Percentiles rank a stretch among this genome's conserved stretches.
phyloP scores from a whole-genome alignment of 192 early-diverging fungal genomes.

The Backusella circina region DNA sequence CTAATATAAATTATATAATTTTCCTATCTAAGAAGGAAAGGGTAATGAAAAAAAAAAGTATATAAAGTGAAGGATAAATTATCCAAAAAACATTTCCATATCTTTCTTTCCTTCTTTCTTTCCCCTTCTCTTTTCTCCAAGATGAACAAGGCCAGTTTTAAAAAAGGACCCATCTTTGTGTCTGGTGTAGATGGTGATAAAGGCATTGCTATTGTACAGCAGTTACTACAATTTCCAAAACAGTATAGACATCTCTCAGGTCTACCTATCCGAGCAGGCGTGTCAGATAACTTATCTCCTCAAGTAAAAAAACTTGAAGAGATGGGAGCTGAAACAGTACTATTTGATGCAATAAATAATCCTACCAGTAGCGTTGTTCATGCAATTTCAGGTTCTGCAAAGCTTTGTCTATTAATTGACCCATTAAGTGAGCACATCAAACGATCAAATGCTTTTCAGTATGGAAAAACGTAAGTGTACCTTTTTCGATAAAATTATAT shows the following conservation, averaged over 20 bases:
- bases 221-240: constrained; percentile 20
- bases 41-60: not conserved
- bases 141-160: not conserved
- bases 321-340: constrained; percentile 17
- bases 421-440: constrained; percentile 29
- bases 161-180: constrained; percentile 33
- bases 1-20: not conserved
- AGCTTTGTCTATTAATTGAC: constrained; percentile 29
- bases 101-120: not conserved
- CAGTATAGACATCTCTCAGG: constrained; percentile 21
- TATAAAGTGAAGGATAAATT: not conserved
- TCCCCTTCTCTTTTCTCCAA: not conserved
- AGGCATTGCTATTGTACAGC: constrained; percentile 28
- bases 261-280: constrained; percentile 23
- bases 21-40: not conserved
- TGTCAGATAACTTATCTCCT: constrained; percentile 7
- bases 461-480: constrained; percentile 25
- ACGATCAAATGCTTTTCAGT: constrained; percentile 23
- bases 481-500: not conserved
- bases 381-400: constrained; percentile 22
- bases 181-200: constrained; percentile 35
- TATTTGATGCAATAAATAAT: constrained; percentile 20
- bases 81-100: not conserved
- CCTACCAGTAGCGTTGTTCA: not conserved
- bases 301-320: constrained; percentile 12